These are phyloP conservation scores for Tolypocladium tundrense DNA, from an alignment of 2,329 filamentous ascomycete genomes.

Conservation along the genomic window DNA sequence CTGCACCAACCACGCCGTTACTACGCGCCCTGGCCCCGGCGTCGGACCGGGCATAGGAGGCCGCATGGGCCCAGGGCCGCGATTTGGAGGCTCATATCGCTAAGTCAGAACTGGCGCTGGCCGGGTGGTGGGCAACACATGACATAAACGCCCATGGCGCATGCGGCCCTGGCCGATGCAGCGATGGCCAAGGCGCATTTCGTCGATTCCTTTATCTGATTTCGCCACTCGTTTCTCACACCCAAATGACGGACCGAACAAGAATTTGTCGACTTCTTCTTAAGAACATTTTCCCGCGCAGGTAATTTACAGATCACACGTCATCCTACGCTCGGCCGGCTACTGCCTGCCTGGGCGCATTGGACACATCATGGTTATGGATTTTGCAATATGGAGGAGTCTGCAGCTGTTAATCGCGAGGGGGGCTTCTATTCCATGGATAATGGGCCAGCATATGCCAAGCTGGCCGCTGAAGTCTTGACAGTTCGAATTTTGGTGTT, in stretches of 20 bases:
- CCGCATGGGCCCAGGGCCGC: constrained; percentile 47
- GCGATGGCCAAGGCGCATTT: constrained; percentile 2
- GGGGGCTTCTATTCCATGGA: constrained; percentile 1
- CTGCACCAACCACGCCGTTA: constrained; percentile 86
- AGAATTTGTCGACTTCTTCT: constrained; percentile 35
- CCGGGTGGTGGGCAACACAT: neutral
- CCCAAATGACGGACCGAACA: constrained; percentile 26
- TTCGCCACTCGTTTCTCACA: constrained; percentile 19
- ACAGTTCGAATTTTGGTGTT: neutral
- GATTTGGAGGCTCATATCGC: constrained; percentile 50
- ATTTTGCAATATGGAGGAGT: constrained; percentile 43
- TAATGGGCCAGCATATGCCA: neutral
- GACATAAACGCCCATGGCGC: neutral
- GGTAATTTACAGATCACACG: constrained; percentile 43
- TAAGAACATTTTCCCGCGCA: constrained; percentile 40
- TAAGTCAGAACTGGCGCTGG: constrained; percentile 14
- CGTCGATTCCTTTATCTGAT: constrained; percentile 16
- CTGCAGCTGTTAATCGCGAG: constrained; percentile 17
- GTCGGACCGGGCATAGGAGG: constrained; percentile 53
- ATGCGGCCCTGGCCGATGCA: neutral
- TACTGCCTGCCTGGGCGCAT: constrained; percentile 40
- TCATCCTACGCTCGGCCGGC: constrained; percentile 46
- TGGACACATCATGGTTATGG: constrained; percentile 53
- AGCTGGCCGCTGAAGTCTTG: neutral
- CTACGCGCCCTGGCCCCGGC: constrained; percentile 80